These are phyloP conservation scores for Emmonsiellopsis sp. DNA, from an alignment of 2,329 filamentous ascomycete genomes.

Conservation along the genomic window DNA sequence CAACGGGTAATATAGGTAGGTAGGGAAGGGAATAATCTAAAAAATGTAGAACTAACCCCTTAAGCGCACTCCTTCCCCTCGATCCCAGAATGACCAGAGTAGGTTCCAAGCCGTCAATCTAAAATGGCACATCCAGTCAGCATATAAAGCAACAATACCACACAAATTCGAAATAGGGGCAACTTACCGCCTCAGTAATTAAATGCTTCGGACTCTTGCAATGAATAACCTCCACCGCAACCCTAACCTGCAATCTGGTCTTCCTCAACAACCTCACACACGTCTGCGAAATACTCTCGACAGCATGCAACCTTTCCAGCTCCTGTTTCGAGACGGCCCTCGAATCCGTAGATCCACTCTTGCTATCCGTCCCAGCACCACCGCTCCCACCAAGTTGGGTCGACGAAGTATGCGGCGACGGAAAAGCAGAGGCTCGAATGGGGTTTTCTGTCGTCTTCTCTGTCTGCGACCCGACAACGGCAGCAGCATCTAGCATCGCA, in stretches of 20 bases:
- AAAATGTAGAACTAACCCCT: conserved; percentile 56
- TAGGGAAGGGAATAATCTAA: background rate
- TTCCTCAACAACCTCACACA: conserved; percentile 81
- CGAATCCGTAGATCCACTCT: conserved; percentile 37
- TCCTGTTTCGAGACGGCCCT: conserved; percentile 55
- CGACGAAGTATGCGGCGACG: conserved; percentile 13
- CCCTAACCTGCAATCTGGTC: conserved; percentile 82
- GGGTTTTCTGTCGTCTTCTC: conserved; percentile 45
- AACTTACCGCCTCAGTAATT: conserved; percentile 75
- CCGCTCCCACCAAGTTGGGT: conserved; percentile 23
- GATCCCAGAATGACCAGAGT: conserved; percentile 91
- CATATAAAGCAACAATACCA: background rate
- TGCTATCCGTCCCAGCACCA: conserved; percentile 28
- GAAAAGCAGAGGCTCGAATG: background rate
- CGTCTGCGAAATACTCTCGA: conserved; percentile 74
- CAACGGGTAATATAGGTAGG: background rate
- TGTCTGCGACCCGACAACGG: conserved; percentile 53
- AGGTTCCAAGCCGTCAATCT: conserved; percentile 83
- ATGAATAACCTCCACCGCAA: conserved; percentile 93
- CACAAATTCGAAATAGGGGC: background rate
- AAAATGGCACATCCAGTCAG: conserved; percentile 12
- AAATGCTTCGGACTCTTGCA: conserved; percentile 96
- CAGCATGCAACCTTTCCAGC: conserved; percentile 68
- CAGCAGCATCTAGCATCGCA: conserved; percentile 66
- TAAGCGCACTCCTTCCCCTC: conserved; percentile 80